Conservation (phyloP, 2,329 filamentous ascomycete genomes). For the Westerdykella aurantiaca region DNA sequence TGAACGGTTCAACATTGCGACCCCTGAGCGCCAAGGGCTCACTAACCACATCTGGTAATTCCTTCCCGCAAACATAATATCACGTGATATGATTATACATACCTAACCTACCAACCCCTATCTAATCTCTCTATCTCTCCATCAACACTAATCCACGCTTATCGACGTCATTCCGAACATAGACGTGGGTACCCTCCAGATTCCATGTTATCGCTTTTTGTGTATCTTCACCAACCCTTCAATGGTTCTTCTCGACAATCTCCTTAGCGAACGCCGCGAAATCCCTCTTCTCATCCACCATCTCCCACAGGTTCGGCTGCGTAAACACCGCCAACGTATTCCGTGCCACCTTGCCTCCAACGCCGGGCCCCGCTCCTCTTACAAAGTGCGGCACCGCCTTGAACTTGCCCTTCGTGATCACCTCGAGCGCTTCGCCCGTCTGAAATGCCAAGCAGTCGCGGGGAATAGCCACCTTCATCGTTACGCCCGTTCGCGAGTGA, state of each 20-base stretch:
- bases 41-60: too few species aligned
- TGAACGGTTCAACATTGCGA: too few species aligned
- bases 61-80: too few species aligned
- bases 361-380: slow-evolving; percentile 60
- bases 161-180: too few species aligned
- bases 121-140: too few species aligned
- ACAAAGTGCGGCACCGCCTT: slow-evolving; percentile 96
- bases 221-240: slow-evolving; percentile 1
- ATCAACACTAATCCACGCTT: too few species aligned
- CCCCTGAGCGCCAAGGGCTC: too few species aligned
- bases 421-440: slow-evolving; percentile 84
- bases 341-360: slow-evolving; percentile 41
- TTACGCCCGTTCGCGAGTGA: slow-evolving; percentile 71
- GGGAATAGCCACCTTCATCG: slow-evolving; percentile 89
- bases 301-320: slow-evolving; percentile 83
- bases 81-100: too few species aligned
- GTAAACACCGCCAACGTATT: slow-evolving; percentile 97
- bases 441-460: slow-evolving; percentile 91
- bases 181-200: too few species aligned
- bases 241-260: slow-evolving; percentile 45
- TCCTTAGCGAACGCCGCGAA: slow-evolving; percentile 69
- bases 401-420: slow-evolving; percentile 87
- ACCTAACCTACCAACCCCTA: too few species aligned
- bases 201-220: too few species aligned
- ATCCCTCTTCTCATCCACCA: slow-evolving; percentile 63